These are phyloP conservation scores for Spatholobus suberectus DNA, from an alignment of 306 rosid genomes.

Conservation along the genomic window DNA sequence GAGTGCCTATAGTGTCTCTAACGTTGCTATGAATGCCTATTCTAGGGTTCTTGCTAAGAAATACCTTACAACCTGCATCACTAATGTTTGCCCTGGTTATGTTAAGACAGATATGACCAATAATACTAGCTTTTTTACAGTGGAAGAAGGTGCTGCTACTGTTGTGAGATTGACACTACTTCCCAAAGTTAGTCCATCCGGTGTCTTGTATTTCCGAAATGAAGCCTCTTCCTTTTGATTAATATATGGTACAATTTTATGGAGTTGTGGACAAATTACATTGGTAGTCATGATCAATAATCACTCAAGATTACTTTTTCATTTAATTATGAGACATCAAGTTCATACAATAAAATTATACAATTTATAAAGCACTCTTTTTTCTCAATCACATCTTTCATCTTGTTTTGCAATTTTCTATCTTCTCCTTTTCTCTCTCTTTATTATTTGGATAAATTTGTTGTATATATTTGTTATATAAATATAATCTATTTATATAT, in stretches of 20 bases:
- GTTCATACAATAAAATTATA: too few relatives aligned
- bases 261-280: neutral
- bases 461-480: too few relatives aligned
- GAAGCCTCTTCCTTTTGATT: slow-evolving; percentile 20
- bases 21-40: slow-evolving; percentile 46
- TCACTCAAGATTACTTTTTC: too few relatives aligned
- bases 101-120: slow-evolving; percentile 44
- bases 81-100: slow-evolving; percentile 50
- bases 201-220: slow-evolving; percentile 1
- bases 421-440: too few relatives aligned
- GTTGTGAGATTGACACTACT: slow-evolving; percentile 38
- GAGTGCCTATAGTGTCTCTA: slow-evolving; percentile 7
- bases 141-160: slow-evolving; percentile 45
- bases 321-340: too few relatives aligned
- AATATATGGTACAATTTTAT: neutral
- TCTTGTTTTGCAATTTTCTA: too few relatives aligned
- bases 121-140: slow-evolving; percentile 24
- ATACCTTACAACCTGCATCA: slow-evolving; percentile 30
- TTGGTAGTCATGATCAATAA: neutral
- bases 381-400: too few relatives aligned
- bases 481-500: too few relatives aligned
- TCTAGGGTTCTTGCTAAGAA: slow-evolving; percentile 52
- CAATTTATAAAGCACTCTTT: too few relatives aligned
- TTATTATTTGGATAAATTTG: too few relatives aligned
- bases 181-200: slow-evolving; percentile 30